Conservation (phyloP, 257 asterid genomes). For the Solanum sparsipilum region DNA sequence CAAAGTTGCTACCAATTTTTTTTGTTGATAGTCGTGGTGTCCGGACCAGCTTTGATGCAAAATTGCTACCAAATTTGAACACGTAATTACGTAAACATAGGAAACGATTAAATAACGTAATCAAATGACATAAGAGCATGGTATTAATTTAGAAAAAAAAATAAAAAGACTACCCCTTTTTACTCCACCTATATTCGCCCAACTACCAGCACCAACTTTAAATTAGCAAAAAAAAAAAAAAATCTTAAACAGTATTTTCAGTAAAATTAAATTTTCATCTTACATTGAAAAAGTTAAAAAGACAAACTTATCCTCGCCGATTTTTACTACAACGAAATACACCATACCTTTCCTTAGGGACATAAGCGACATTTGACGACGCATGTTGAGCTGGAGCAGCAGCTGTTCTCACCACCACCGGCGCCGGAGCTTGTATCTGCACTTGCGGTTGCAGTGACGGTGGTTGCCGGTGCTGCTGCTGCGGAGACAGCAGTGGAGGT, state of each 20-base stretch:
- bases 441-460: constrained; percentile 2
- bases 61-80: not conserved
- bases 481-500: not conserved
- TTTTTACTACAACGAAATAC: not conserved
- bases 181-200: not conserved
- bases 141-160: not conserved
- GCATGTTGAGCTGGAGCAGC: constrained; percentile 11
- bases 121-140: not conserved
- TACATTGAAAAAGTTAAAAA: not conserved
- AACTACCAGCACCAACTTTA: not conserved
- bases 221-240: not conserved
- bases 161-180: not conserved
- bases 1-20: not conserved
- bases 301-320: not conserved
- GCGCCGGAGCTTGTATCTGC: constrained; percentile 6
- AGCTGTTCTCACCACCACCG: constrained; percentile 2
- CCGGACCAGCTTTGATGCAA: accelerated
- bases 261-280: not conserved
- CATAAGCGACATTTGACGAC: constrained; percentile 22
- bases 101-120: not conserved
- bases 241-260: not conserved
- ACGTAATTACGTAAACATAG: not conserved
- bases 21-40: accelerated
- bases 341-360: constrained; percentile 51
- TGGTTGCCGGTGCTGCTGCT: constrained; percentile 9